Conservation (phyloP, 768 basidiomycete species). For the Leccinum subgranulosum region DNA sequence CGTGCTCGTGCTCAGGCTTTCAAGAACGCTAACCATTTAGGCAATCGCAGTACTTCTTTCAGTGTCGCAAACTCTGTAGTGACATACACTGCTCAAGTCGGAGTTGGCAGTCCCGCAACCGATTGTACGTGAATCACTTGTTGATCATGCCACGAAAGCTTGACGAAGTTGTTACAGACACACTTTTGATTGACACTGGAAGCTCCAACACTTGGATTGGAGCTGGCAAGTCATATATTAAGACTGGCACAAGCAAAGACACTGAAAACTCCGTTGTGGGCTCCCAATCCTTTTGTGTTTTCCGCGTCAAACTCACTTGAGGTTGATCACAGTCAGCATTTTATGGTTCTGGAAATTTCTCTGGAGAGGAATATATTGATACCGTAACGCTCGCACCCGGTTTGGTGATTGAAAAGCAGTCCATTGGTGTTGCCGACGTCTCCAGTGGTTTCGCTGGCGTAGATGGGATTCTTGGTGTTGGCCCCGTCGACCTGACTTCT, state of each 20-base stretch:
- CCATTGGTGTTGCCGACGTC: slow-evolving; percentile 33
- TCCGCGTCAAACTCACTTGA: not conserved
- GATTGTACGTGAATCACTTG: slow-evolving; percentile 7
- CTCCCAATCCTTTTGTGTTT: not conserved
- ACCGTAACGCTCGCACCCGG: not conserved
- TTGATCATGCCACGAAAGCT: too few species aligned
- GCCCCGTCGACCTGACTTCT: slow-evolving; percentile 33
- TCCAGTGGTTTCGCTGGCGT: slow-evolving; percentile 17
- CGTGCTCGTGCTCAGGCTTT: slow-evolving; percentile 1
- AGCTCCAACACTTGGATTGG: slow-evolving; percentile 29
- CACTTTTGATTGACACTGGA: slow-evolving; percentile 26
- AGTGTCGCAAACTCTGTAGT: slow-evolving; percentile 19
- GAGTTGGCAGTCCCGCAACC: slow-evolving; percentile 18
- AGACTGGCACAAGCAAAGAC: slow-evolving; percentile 25
- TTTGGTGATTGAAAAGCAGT: slow-evolving; percentile 23
- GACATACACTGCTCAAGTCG: slow-evolving; percentile 26
- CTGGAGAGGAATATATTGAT: slow-evolving; percentile 9
- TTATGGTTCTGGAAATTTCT: slow-evolving; percentile 6
- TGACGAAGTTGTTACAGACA: slow-evolving; percentile 17
- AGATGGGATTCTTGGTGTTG: slow-evolving; percentile 39
- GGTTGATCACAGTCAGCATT: not conserved
- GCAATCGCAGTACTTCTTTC: slow-evolving; percentile 4
- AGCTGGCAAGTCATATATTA: slow-evolving; percentile 24
- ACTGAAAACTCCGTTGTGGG: slow-evolving; percentile 17
- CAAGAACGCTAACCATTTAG: slow-evolving; percentile 26